Conservation (phyloP, 2,329 filamentous ascomycete genomes). For the Chaetothyriales sp. region DNA sequence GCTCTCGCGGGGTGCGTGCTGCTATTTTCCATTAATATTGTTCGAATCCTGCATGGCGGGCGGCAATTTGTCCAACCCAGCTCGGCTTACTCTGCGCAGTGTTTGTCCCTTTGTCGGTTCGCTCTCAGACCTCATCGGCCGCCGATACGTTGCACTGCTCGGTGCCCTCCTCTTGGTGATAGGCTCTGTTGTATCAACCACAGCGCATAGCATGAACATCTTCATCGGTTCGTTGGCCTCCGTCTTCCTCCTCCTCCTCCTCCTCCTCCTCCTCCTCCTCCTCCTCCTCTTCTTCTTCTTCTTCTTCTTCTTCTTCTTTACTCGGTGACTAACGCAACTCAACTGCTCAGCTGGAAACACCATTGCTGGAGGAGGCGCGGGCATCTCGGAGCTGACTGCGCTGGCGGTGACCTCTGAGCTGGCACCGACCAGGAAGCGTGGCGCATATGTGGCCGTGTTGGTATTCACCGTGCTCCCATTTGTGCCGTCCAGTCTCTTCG, state of each 20-base stretch:
- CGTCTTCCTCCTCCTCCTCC: too few species aligned
- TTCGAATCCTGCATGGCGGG: too few species aligned
- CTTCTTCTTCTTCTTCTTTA: too few species aligned
- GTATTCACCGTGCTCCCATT: slow-evolving; percentile 49
- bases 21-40: not conserved
- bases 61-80: too few species aligned
- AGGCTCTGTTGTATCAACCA: slow-evolving; percentile 44
- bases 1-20: slow-evolving; percentile 31
- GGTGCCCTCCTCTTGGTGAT: slow-evolving; percentile 41
- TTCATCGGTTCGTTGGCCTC: slow-evolving; percentile 29
- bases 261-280: too few species aligned
- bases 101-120: slow-evolving; percentile 51
- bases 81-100: not conserved
- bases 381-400: slow-evolving; percentile 53
- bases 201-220: slow-evolving; percentile 42
- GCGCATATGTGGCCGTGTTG: slow-evolving; percentile 45
- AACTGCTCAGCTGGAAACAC: slow-evolving; percentile 38
- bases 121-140: slow-evolving; percentile 47
- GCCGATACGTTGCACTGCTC: slow-evolving; percentile 42
- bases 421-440: slow-evolving; percentile 50
- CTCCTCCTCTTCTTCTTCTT: too few species aligned
- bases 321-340: not conserved
- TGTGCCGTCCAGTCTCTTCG: slow-evolving; percentile 46
- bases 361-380: slow-evolving; percentile 49
- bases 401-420: slow-evolving; percentile 53